These are phyloP conservation scores for Chlorokybus atmophyticus DNA, from an alignment of 139 green algal genomes.

Conservation along the genomic window DNA sequence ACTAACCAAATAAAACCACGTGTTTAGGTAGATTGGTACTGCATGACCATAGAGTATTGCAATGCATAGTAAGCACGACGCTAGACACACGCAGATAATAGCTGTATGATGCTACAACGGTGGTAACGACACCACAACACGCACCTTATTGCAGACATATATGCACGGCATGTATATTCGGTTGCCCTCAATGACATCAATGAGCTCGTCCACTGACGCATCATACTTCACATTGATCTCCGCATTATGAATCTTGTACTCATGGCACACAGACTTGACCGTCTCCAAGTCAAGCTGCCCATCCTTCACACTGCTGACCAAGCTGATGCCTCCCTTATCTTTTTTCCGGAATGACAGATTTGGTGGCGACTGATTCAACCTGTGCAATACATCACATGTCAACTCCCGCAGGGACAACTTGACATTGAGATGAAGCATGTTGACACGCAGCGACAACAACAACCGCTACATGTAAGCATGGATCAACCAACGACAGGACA, in stretches of 20 bases:
- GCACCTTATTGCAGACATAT: slow-evolving; percentile 98
- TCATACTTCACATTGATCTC: slow-evolving; percentile 65
- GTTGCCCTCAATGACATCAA: slow-evolving; percentile 93
- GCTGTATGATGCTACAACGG: too few relatives aligned
- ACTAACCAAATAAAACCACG: too few relatives aligned
- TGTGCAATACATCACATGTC: slow-evolving; percentile 7
- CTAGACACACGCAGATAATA: too few relatives aligned
- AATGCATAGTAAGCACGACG: too few relatives aligned
- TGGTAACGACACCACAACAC: too few relatives aligned
- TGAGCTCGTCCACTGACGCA: slow-evolving; percentile 57
- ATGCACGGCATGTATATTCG: slow-evolving; percentile 89
- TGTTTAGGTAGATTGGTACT: too few relatives aligned
- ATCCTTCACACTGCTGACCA: slow-evolving; percentile 34
- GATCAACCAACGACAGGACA: background rate
- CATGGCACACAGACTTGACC: slow-evolving; percentile 52
- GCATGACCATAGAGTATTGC: too few relatives aligned
- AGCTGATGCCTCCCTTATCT: slow-evolving; percentile 82
- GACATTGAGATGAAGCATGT: background rate
- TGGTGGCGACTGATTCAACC: slow-evolving; percentile 90
- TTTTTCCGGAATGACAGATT: slow-evolving; percentile 85
- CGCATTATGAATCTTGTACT: slow-evolving; percentile 84
- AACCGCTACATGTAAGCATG: background rate
- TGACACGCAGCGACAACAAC: slow-evolving; percentile 47
- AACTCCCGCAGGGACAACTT: background rate
- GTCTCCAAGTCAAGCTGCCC: slow-evolving; percentile 71